These are phyloP conservation scores for Saturnispora gosingensis DNA, from an alignment of 805 yeast species.

Conservation along the genomic window DNA sequence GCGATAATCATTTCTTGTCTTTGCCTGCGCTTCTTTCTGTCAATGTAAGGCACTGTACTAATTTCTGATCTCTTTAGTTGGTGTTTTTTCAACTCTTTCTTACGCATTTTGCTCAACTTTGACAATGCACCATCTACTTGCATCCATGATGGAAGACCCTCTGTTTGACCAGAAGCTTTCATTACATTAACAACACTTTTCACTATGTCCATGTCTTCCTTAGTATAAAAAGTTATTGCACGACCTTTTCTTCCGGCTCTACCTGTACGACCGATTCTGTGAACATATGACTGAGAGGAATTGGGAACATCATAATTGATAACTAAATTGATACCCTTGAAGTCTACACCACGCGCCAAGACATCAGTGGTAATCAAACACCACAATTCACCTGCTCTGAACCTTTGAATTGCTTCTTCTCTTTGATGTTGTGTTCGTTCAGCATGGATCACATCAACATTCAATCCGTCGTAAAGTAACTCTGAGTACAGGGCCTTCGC, in stretches of 20 bases:
- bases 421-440: constrained; percentile 87
- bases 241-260: constrained; percentile 83
- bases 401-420: constrained; percentile 72
- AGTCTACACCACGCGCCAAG: constrained; percentile 92
- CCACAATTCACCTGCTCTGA: constrained; percentile 90
- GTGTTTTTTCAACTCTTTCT: constrained; percentile 47
- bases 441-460: constrained; percentile 93
- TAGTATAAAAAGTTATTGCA: constrained; percentile 89
- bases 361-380: constrained; percentile 95
- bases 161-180: constrained; percentile 77
- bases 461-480: constrained; percentile 78
- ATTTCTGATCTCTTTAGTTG: constrained; percentile 62
- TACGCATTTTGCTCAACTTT: constrained; percentile 55
- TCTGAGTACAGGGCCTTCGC: constrained; percentile 96
- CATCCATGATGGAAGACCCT: constrained; percentile 74
- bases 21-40: constrained; percentile 54
- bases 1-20: constrained; percentile 66
- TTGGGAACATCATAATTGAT: constrained; percentile 96
- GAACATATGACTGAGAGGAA: constrained; percentile 90
- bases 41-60: constrained; percentile 71
- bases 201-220: constrained; percentile 68
- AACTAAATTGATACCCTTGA: constrained; percentile 89
- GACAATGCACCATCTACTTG: constrained; percentile 42
- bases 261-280: constrained; percentile 97
- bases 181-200: constrained; percentile 87